A percentile compares a stretch with the other conserved stretches of the same genome.
Evolutionary conservation across 2,329 filamentous ascomycete species (phyloP).

Genomic region (Pyrenochaeta sp.): DNA sequence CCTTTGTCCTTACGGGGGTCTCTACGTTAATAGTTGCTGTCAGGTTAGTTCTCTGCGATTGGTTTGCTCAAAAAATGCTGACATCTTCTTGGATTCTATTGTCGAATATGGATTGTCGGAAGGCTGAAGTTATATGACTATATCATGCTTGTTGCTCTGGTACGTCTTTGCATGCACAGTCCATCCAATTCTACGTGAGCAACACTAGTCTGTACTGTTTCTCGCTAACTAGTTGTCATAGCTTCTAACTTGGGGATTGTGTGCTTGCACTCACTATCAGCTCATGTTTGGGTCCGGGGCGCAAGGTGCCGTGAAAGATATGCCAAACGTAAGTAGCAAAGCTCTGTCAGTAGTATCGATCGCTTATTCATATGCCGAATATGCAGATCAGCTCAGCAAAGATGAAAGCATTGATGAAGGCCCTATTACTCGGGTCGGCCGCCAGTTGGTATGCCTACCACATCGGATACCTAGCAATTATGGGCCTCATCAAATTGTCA

Average conservation of each 20-base stretch:
- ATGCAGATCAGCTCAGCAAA: conserved; percentile 5
- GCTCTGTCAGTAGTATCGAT: not conserved
- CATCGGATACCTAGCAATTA: conserved; percentile 32
- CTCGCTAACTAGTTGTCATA: conserved; percentile 4
- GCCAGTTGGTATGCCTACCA: conserved; percentile 38
- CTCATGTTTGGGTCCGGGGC: conserved; percentile 31
- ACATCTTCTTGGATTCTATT: conserved; percentile 28
- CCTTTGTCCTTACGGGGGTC: conserved; percentile 27
- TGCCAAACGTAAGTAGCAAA: not conserved
- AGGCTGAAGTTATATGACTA: conserved; percentile 35
- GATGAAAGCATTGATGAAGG: not conserved
- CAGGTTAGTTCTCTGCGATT: conserved; percentile 4
- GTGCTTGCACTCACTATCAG: conserved; percentile 39
- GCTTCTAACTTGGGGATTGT: conserved; percentile 39
- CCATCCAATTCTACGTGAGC: not conserved
- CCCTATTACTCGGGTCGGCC: conserved; percentile 13
- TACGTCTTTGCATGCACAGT: conserved; percentile 11
- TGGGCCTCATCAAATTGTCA: conserved; percentile 35
- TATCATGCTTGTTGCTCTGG: conserved; percentile 29
- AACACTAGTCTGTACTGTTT: not conserved
- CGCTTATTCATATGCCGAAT: not conserved
- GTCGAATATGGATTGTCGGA: conserved; percentile 33
- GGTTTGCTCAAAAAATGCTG: not conserved
- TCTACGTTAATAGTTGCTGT: conserved; percentile 32
- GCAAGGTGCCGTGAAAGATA: not conserved